phyloP scores from a whole-genome alignment of 495 filamentous ascomycete species.

The Trichoderma gamsii region DNA sequence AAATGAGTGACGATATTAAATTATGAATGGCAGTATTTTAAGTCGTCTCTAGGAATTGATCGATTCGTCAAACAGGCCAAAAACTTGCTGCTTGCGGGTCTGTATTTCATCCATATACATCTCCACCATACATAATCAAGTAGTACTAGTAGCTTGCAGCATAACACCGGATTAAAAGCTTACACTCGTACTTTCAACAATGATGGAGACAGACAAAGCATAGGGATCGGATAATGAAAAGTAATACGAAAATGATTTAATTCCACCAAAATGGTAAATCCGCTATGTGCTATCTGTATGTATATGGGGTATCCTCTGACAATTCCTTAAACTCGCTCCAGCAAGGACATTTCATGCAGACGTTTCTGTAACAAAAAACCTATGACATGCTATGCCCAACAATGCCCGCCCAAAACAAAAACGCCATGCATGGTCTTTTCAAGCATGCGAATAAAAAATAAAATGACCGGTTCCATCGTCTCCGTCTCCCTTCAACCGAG shows the following conservation, averaged over 20 bases:
- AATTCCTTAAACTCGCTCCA: background rate
- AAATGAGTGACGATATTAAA: no score
- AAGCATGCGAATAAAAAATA: conserved; percentile 2
- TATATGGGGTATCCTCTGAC: conserved; percentile 12
- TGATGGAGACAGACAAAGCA: background rate
- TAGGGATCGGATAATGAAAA: background rate
- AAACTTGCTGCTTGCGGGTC: no score
- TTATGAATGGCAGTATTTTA: no score
- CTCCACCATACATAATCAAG: no score
- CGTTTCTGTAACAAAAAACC: conserved; percentile 9
- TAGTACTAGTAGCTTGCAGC: background rate
- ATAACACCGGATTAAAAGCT: background rate
- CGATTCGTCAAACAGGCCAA: no score
- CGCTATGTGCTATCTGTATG: background rate
- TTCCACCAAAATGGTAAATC: conserved; percentile 6
- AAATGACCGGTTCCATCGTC: background rate
- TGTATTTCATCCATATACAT: no score
- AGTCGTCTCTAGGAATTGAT: no score
- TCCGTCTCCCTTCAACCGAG: background rate
- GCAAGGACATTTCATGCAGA: conserved; percentile 8
- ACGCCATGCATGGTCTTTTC: background rate
- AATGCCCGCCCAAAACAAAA: conserved; percentile 7
- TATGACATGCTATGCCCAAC: conserved; percentile 11
- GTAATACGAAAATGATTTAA: background rate
- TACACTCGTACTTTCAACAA: background rate